These are phyloP conservation scores for Dipteronia dyeriana DNA, from an alignment of 345 rosid genomes.

Conservation along the genomic window DNA sequence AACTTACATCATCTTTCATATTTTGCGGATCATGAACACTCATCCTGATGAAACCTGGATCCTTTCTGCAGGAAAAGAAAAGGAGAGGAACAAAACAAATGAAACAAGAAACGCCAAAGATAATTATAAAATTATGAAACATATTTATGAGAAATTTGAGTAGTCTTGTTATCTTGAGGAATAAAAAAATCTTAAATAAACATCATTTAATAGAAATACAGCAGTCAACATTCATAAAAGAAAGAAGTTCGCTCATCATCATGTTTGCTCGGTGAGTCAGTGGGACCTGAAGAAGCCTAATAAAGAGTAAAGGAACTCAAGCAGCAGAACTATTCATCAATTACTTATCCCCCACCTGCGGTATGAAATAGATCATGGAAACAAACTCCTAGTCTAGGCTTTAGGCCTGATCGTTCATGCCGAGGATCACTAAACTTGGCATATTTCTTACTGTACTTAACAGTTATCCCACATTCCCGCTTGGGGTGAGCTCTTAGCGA, in stretches of 20 bases:
- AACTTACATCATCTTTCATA: conserved; percentile 90
- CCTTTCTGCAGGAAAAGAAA: conserved; percentile 63
- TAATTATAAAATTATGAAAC: neutral
- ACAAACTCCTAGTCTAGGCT: too few relatives aligned
- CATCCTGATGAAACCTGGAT: conserved; percentile 91
- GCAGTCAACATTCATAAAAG: conserved; percentile 10
- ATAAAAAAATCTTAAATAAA: neutral
- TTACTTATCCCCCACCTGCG: too few relatives aligned
- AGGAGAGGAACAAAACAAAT: neutral
- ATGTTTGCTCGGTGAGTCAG: neutral
- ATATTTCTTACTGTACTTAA: too few relatives aligned
- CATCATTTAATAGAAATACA: neutral
- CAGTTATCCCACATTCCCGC: too few relatives aligned
- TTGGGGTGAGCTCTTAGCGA: too few relatives aligned
- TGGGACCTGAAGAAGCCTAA: neutral
- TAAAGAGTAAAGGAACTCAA: neutral
- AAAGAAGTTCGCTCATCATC: too few relatives aligned
- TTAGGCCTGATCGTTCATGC: too few relatives aligned
- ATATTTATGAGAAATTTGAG: neutral
- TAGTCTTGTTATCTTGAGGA: neutral
- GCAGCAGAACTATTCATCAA: neutral
- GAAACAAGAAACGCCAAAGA: neutral
- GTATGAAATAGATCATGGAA: too few relatives aligned
- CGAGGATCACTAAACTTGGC: too few relatives aligned
- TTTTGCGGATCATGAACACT: conserved; percentile 74